Evolutionary conservation across 352 stramenopile species (phyloP).

Genomic region (Pythium utonaiense): DNA sequence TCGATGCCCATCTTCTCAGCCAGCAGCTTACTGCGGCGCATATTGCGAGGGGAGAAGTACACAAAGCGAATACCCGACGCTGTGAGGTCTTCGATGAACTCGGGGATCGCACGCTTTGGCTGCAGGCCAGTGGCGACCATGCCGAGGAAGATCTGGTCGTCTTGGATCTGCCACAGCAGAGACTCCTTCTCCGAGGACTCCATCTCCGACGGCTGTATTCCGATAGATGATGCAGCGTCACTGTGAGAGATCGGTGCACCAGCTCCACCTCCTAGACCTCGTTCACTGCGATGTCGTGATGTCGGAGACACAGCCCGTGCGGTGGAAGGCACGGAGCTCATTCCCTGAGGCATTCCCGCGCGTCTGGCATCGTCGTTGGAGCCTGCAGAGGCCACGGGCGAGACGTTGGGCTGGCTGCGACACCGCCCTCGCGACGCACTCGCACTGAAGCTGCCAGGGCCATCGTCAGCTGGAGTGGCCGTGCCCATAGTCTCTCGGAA

Average conservation of each 20-base stretch:
- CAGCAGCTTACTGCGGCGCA: constrained; percentile 95
- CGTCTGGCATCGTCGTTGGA: constrained; percentile 15
- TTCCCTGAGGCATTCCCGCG: constrained; percentile 8
- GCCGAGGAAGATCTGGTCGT: constrained; percentile 97
- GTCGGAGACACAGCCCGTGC: constrained; percentile 13
- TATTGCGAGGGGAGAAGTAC: constrained; percentile 99
- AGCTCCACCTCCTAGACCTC: not conserved
- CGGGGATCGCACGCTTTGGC: constrained; percentile 92
- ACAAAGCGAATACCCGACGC: constrained; percentile 96
- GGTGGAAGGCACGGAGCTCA: constrained; percentile 19
- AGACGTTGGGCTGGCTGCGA: constrained; percentile 15
- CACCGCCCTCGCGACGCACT: constrained; percentile 14
- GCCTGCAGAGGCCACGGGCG: constrained; percentile 10
- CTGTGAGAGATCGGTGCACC: constrained; percentile 20
- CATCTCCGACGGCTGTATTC: constrained; percentile 44
- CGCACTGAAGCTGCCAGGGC: constrained; percentile 9
- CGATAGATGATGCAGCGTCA: constrained; percentile 52
- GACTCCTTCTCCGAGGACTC: constrained; percentile 55
- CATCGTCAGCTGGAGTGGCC: constrained; percentile 3
- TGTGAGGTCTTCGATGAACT: constrained; percentile 94
- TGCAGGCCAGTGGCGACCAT: constrained; percentile 95
- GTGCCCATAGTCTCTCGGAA: constrained; percentile 29
- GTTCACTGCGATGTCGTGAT: constrained; percentile 16
- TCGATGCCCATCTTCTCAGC: constrained; percentile 99
- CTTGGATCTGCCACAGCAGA: constrained; percentile 82